A percentile compares a stretch with the other conserved stretches of the same genome.
phyloP scores from a whole-genome alignment of 176 grass and related monocot genomes.

The Eragrostis nindensis region DNA sequence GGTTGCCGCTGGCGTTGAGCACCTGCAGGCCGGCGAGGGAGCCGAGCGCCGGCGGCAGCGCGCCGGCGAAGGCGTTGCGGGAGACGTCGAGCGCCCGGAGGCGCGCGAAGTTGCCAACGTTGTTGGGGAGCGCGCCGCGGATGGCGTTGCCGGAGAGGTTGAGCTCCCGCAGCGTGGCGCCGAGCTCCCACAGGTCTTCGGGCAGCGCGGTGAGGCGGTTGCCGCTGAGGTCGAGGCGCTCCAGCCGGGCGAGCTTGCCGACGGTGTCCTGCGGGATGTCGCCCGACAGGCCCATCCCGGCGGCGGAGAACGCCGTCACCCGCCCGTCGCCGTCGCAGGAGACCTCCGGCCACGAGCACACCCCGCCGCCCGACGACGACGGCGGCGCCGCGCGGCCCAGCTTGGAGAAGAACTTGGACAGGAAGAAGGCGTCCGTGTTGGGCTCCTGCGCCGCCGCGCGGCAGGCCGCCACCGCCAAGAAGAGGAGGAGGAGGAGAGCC shows the following conservation, averaged over 20 bases:
- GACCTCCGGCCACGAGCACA: slow-evolving; percentile 69
- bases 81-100: slow-evolving; percentile 82
- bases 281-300: slow-evolving; percentile 57
- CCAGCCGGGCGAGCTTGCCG: slow-evolving; percentile 65
- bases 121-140: slow-evolving; percentile 59
- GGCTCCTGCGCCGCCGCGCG: slow-evolving; percentile 59
- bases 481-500: background rate
- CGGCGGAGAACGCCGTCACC: slow-evolving; percentile 48
- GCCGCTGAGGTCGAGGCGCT: slow-evolving; percentile 63
- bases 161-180: slow-evolving; percentile 62
- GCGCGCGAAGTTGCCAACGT: slow-evolving; percentile 73
- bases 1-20: slow-evolving; percentile 67
- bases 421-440: slow-evolving; percentile 83
- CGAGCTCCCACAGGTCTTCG: slow-evolving; percentile 74
- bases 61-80: slow-evolving; percentile 63
- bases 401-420: slow-evolving; percentile 64
- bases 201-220: slow-evolving; percentile 68
- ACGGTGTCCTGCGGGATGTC: slow-evolving; percentile 70
- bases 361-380: slow-evolving; percentile 3
- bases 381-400: slow-evolving; percentile 45
- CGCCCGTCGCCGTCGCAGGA: slow-evolving; percentile 57
- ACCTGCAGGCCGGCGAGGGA: slow-evolving; percentile 55
- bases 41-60: slow-evolving; percentile 58
- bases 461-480: slow-evolving; percentile 17
- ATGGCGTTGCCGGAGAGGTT: slow-evolving; percentile 85